Conservation (phyloP, 192 early-diverging fungal species). For the Linnemannia schmuckeri region DNA sequence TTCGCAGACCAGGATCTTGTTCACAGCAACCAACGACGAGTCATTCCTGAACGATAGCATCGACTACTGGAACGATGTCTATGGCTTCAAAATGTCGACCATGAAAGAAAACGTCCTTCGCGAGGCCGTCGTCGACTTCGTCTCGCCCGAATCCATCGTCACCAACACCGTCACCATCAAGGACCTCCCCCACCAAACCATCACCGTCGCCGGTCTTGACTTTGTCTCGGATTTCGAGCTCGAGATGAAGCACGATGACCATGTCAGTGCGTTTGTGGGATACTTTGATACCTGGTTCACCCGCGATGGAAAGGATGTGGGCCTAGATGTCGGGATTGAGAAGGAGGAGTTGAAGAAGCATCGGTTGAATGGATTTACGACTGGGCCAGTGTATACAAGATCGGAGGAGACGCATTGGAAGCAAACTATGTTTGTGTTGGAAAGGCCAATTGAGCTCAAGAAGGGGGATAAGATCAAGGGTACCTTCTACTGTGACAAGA, state of each 20-base stretch:
- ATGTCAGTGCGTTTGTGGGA: constrained; percentile 91
- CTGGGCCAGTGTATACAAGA: constrained; percentile 84
- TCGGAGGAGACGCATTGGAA: constrained; percentile 98
- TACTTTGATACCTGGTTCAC: constrained; percentile 99
- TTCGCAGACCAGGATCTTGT: constrained; percentile 54
- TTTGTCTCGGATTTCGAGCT: constrained; percentile 90
- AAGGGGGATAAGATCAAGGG: constrained; percentile 53
- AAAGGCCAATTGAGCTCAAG: constrained; percentile 75
- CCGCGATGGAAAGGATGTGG: constrained; percentile 89
- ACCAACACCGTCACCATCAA: constrained; percentile 82
- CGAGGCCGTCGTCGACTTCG: constrained; percentile 97
- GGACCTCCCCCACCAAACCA: constrained; percentile 84
- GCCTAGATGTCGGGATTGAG: constrained; percentile 60
- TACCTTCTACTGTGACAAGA: constrained; percentile 51
- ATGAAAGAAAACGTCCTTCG: constrained; percentile 89
- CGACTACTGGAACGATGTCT: constrained; percentile 63
- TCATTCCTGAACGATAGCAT: constrained; percentile 81
- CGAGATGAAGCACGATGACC: constrained; percentile 82
- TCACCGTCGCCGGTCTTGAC: constrained; percentile 87
- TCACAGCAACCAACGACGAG: constrained; percentile 94
- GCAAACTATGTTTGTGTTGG: constrained; percentile 98
- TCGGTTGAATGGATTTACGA: constrained; percentile 56
- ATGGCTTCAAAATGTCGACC: constrained; percentile 92
- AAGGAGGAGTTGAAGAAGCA: constrained; percentile 43
- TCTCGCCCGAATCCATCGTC: constrained; percentile 87